phyloP scores from a whole-genome alignment of 2,329 filamentous ascomycete species.

The Penicillium verrucosum region DNA sequence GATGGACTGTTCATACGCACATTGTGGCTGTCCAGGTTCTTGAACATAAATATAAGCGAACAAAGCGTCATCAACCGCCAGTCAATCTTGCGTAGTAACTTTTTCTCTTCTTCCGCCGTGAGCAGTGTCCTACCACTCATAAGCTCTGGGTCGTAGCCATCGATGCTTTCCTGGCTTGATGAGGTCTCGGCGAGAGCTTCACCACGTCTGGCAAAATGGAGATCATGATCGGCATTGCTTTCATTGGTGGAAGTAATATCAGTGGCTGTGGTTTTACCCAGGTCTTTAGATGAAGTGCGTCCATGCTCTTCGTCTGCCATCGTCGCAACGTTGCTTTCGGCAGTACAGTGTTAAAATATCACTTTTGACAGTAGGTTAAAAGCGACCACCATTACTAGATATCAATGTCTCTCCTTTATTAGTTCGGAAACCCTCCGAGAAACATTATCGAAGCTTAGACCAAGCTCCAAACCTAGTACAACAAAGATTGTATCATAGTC shows the following conservation, averaged over 20 bases:
- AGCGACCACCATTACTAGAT: neutral
- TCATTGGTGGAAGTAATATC: neutral
- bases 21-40: constrained; percentile 34
- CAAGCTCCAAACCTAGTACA: neutral
- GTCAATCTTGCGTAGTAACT: constrained; percentile 44
- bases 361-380: neutral
- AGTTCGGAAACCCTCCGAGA: constrained; percentile 5
- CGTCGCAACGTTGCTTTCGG: neutral
- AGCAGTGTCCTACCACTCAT: constrained; percentile 34
- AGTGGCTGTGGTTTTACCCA: constrained; percentile 4
- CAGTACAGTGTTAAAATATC: neutral
- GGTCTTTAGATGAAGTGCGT: neutral
- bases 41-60: constrained; percentile 31
- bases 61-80: constrained; percentile 45
- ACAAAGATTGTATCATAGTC: constrained; percentile 6
- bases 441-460: neutral
- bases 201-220: constrained; percentile 23
- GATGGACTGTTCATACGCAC: constrained; percentile 11
- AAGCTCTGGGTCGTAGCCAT: constrained; percentile 31
- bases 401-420: neutral
- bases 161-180: constrained; percentile 15
- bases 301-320: constrained; percentile 3
- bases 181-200: constrained; percentile 13
- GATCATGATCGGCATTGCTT: neutral
- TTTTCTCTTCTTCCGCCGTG: constrained; percentile 46